These are phyloP conservation scores for Colletotrichum chlorophyti DNA, from an alignment of 2,329 filamentous ascomycete genomes.

Conservation along the genomic window DNA sequence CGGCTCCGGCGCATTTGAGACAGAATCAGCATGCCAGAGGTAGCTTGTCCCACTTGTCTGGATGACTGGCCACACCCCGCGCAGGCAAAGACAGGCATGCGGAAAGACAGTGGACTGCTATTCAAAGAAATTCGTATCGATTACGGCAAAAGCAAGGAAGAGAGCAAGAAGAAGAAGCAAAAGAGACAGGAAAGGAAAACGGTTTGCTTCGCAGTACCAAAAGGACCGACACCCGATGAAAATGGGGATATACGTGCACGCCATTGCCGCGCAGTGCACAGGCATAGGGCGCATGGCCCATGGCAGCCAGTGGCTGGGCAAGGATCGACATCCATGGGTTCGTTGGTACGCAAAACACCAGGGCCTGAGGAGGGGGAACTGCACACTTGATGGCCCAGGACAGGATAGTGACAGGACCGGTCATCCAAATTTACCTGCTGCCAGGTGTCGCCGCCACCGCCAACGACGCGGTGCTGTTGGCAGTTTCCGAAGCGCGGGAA, in stretches of 20 bases:
- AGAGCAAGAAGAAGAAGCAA: too few species aligned
- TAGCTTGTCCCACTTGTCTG: constrained; percentile 17
- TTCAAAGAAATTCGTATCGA: too few species aligned
- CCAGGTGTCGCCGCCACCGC: constrained; percentile 21
- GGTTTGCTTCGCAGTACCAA: not conserved
- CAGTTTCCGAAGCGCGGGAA: too few species aligned
- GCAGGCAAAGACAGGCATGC: too few species aligned
- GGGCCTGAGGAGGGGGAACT: not conserved
- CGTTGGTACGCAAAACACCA: constrained; percentile 8
- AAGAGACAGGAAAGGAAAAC: not conserved
- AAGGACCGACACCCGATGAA: constrained; percentile 6
- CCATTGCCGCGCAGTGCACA: too few species aligned
- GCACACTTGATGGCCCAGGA: not conserved
- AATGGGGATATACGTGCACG: too few species aligned
- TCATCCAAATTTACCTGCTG: constrained; percentile 19
- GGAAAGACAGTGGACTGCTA: too few species aligned
- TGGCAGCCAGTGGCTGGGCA: too few species aligned
- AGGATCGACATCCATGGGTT: not conserved
- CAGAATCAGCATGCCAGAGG: constrained; percentile 7
- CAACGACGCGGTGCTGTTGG: too few species aligned
- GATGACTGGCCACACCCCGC: too few species aligned
- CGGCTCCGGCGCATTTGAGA: not conserved
- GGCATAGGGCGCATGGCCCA: constrained; percentile 14
- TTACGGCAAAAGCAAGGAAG: too few species aligned
- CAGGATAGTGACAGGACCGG: constrained; percentile 1